Evolutionary conservation across 1,139 yeast species (phyloP), one percentile per base, ranked within the genome.

Genomic region (Zygosaccharomyces pseudobailii): DNA sequence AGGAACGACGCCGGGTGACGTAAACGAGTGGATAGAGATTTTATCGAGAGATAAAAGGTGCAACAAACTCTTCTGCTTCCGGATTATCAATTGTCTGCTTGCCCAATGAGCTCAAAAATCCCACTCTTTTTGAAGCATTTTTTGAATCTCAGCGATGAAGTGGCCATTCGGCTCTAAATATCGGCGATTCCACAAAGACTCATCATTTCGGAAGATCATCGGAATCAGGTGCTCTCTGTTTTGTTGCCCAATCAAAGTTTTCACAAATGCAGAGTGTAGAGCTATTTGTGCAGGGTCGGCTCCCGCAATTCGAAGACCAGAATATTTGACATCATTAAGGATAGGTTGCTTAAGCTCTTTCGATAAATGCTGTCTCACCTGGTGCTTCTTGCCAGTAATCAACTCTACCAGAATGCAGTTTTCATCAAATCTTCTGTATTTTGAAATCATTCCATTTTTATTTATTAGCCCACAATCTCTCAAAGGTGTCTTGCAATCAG

Each of bases 301-400:
- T 6, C 36, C 48, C 3, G 42, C 37, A 6, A 51, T 31, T 9
- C 4, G 46, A 40, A 5, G 22, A 9, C 66, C 69, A 3, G 61
- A 62, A 46, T 63, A 66, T 37, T 47, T 53, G 3, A 20, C 6
- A 41, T 68, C 72, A 41, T 65, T 63, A 10, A 57, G 21, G 2
- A 68, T 53, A 0, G 72, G 70, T 4, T 44, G 46, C 4, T 50
- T 37, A 6, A 67, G 40, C 1, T 40, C 48, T 2, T 50, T 36
- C 3, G 62, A 46, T 3, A 68, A 52, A 44, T 73, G 78, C 27
- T 52, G 49, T 34, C 79, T 56, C 17, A 75, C 65, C 49, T 75
- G 80, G 47, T 73, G 78, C 47, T 74, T 75, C 38, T 71, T 62
- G 1, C 79, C 79, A 0, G 79, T 73, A 1, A 60, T 49, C 7